phyloP scores from a whole-genome alignment of 495 filamentous ascomycete species.

The Chaetomium cochliodes region DNA sequence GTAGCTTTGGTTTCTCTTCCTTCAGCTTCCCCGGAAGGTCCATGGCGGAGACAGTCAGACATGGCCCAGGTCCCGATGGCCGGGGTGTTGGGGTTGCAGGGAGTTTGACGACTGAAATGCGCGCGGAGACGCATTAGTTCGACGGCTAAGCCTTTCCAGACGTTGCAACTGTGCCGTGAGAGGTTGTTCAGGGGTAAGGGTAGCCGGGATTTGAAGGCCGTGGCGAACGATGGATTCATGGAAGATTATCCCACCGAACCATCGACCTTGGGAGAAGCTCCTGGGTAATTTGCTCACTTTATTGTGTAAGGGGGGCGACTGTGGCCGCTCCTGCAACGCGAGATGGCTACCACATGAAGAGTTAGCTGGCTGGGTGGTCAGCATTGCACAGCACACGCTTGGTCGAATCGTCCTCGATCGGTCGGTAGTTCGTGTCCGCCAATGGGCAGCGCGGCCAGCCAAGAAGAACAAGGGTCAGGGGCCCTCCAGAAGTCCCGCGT shows the following conservation, averaged over 20 bases:
- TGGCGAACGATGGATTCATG: not conserved
- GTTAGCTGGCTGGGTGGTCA: conserved; percentile 1
- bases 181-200: not conserved
- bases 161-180: not conserved
- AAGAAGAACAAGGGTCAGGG: not conserved
- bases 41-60: not conserved
- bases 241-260: not conserved
- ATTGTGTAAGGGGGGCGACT: not conserved
- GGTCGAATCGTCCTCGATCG: not conserved
- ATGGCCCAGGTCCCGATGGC: not conserved
- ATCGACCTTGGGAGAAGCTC: not conserved
- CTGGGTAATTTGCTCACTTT: not conserved
- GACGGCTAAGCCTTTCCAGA: conserved; percentile 8
- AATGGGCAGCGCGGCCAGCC: conserved; percentile 6
- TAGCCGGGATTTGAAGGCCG: not conserved
- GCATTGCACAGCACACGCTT: not conserved
- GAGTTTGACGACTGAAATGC: not conserved
- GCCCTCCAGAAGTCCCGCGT: not conserved
- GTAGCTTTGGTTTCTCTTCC: not conserved
- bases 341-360: not conserved
- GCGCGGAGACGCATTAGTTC: not conserved
- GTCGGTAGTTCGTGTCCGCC: conserved; percentile 7
- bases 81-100: not conserved
- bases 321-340: not conserved
- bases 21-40: not conserved